Evolutionary conservation across 352 stramenopile species (phyloP).

Genomic region (Phytophthora lateralis): DNA sequence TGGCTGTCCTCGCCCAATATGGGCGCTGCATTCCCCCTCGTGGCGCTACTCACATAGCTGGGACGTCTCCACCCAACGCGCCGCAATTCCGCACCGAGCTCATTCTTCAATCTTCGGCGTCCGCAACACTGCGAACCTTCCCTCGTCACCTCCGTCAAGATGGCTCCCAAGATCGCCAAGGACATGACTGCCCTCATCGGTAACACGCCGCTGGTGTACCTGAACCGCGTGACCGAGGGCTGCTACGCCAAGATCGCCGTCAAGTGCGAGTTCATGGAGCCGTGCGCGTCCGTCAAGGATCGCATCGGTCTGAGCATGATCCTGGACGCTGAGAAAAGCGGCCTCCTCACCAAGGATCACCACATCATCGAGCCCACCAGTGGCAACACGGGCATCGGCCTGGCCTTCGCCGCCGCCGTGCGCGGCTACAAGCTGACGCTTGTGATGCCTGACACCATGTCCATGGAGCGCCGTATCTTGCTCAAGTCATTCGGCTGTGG

Average conservation of each 20-base stretch:
- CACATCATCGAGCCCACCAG: conserved; percentile 91
- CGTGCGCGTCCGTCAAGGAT: conserved; percentile 88
- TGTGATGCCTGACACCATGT: conserved; percentile 28
- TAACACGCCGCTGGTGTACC: conserved; percentile 94
- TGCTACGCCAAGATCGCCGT: conserved; percentile 87
- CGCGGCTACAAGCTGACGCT: conserved; percentile 28
- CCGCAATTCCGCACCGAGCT: background rate
- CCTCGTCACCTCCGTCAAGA: conserved; percentile 6
- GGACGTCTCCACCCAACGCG: background rate
- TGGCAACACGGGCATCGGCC: conserved; percentile 22
- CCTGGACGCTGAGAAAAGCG: conserved; percentile 68
- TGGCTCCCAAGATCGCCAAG: conserved; percentile 84
- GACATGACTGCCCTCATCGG: conserved; percentile 95
- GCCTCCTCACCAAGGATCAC: conserved; percentile 60
- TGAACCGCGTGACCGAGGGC: conserved; percentile 85
- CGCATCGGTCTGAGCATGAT: conserved; percentile 90
- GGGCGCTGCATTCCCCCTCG: background rate
- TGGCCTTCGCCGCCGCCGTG: conserved; percentile 16
- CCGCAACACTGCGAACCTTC: conserved; percentile 1
- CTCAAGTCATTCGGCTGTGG: conserved; percentile 15
- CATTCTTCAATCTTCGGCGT: conserved; percentile 29
- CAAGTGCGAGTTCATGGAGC: conserved; percentile 92
- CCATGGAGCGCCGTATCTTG: conserved; percentile 31
- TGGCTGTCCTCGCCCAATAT: conserved; percentile 8
- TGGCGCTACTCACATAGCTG: conserved; percentile 3